Percentiles rank a stretch among this genome's conserved stretches.
These are phyloP conservation scores for Ramichloridium luteum DNA, from an alignment of 2,329 filamentous ascomycete species.

Conservation along the genomic window DNA sequence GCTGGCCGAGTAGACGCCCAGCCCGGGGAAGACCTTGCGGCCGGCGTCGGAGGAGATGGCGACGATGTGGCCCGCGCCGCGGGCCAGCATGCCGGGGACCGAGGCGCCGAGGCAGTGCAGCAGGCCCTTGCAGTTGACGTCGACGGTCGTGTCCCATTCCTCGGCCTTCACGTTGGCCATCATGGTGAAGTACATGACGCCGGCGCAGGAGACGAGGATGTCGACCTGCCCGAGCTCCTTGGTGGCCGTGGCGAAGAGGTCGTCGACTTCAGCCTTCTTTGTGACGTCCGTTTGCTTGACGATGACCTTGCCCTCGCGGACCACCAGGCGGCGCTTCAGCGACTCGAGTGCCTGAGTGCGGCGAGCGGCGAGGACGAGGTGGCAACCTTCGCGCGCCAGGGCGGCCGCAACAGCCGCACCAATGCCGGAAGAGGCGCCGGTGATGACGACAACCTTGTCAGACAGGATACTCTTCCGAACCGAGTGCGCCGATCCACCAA, in stretches of 20 bases:
- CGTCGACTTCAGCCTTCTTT: conserved; percentile 51
- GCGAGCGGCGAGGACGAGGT: conserved; percentile 60
- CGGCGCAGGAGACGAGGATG: conserved; percentile 67
- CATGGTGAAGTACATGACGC: conserved; percentile 83
- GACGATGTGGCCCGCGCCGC: conserved; percentile 60
- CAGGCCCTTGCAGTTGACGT: conserved; percentile 77
- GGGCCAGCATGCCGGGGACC: conserved; percentile 59
- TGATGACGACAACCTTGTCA: conserved; percentile 63
- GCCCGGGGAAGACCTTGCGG: conserved; percentile 67
- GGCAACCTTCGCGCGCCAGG: conserved; percentile 57
- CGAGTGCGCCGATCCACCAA: conserved; percentile 32
- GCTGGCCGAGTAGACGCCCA: conserved; percentile 70
- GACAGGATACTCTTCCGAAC: conserved; percentile 47
- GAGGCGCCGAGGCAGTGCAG: conserved; percentile 58
- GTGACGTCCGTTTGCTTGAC: conserved; percentile 63
- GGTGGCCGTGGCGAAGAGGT: conserved; percentile 47
- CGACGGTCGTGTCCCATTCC: conserved; percentile 71
- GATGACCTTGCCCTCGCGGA: conserved; percentile 52
- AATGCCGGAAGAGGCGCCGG: conserved; percentile 67
- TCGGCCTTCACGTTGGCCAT: conserved; percentile 64
- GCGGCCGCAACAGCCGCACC: conserved; percentile 61
- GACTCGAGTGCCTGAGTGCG: conserved; percentile 55
- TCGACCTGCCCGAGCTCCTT: conserved; percentile 59
- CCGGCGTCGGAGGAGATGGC: conserved; percentile 74
- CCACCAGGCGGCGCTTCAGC: conserved; percentile 49